A percentile compares a stretch with the other conserved stretches of the same genome.
Conservation (phyloP, 139 green algal genomes). For the Medakamo hakoo region DNA sequence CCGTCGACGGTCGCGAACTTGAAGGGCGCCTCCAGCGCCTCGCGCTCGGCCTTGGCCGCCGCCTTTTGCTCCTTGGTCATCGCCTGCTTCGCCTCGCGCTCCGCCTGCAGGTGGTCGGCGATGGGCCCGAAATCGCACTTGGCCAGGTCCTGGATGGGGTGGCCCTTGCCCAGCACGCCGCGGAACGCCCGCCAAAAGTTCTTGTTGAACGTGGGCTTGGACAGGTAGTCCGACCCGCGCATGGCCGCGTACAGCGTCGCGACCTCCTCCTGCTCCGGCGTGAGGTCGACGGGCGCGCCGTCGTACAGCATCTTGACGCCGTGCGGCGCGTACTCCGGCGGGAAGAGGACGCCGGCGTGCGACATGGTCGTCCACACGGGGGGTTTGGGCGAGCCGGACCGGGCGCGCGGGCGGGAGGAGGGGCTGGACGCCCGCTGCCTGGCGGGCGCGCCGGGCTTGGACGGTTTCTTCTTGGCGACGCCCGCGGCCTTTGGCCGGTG, state of each 20-base stretch:
- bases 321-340: slow-evolving; percentile 78
- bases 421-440: neutral
- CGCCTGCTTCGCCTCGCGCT: slow-evolving; percentile 83
- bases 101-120: slow-evolving; percentile 63
- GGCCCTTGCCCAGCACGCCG: slow-evolving; percentile 65
- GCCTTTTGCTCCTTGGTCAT: slow-evolving; percentile 90
- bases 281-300: slow-evolving; percentile 65
- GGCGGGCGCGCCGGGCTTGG: neutral
- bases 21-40: slow-evolving; percentile 75
- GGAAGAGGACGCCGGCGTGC: slow-evolving; percentile 91
- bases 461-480: slow-evolving; percentile 5
- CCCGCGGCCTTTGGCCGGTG: neutral
- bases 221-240: slow-evolving; percentile 92
- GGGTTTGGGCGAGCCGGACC: slow-evolving; percentile 16
- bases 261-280: slow-evolving; percentile 68
- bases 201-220: slow-evolving; percentile 69
- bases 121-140: slow-evolving; percentile 92
- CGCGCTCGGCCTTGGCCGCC: slow-evolving; percentile 59
- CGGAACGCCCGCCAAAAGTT: slow-evolving; percentile 97
- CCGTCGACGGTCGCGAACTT: slow-evolving; percentile 81
- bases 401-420: neutral
- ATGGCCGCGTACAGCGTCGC: slow-evolving; percentile 93
- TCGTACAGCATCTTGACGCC: slow-evolving; percentile 91
- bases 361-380: slow-evolving; percentile 76
- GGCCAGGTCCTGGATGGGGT: slow-evolving; percentile 71